A percentile compares a stretch with the other conserved stretches of the same genome.
Evolutionary conservation across 306 rosid genomes (phyloP).

Genomic region (Neltuma alba): DNA sequence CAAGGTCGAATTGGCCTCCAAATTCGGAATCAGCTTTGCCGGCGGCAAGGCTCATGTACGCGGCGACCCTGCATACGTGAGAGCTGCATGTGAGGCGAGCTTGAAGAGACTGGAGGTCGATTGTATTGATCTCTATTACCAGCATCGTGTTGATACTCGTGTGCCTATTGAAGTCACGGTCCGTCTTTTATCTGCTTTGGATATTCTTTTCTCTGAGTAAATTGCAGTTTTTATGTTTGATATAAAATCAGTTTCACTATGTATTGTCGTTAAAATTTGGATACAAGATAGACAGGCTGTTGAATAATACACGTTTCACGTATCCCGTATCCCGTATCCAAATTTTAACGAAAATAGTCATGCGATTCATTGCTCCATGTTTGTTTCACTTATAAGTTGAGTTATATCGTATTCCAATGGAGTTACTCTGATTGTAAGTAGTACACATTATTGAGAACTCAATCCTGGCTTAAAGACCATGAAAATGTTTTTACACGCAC

Average conservation of each 20-base stretch:
- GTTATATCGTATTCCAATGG: not conserved
- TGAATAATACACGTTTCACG: not conserved
- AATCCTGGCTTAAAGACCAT: not conserved
- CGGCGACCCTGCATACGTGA: conserved; percentile 70
- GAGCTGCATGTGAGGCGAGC: conserved; percentile 73
- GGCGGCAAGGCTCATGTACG: conserved; percentile 38
- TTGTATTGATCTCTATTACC: conserved; percentile 79
- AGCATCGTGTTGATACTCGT: conserved; percentile 68
- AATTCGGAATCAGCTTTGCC: conserved; percentile 37
- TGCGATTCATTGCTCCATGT: not conserved
- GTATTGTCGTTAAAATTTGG: not conserved
- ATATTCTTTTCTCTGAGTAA: not conserved
- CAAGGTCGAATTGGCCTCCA: conserved; percentile 68
- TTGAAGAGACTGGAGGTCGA: conserved; percentile 59
- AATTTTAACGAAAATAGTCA: not conserved
- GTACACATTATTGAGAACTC: not conserved
- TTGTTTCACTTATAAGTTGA: not conserved
- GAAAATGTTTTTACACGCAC: no score
- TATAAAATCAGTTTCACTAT: not conserved
- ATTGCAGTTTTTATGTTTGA: not conserved
- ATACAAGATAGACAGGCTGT: not conserved
- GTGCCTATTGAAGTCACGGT: conserved; percentile 83
- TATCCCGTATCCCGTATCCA: no score
- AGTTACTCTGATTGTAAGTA: not conserved
- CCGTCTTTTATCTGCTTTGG: not conserved